phyloP scores from a whole-genome alignment of 345 rosid species.

The Sapria himalayana region DNA sequence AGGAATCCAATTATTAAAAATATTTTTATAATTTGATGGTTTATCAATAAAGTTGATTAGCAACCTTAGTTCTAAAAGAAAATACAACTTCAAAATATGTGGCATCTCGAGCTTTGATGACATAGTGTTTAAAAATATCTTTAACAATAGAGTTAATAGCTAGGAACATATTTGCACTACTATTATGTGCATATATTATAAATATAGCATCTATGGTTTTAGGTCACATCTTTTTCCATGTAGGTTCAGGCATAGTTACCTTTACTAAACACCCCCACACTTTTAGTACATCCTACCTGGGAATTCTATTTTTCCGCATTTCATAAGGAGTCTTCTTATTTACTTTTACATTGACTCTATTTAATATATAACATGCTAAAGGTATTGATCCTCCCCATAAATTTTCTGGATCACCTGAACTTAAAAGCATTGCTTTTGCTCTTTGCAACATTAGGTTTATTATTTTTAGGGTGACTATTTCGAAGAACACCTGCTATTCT shows the following conservation, averaged over 20 bases:
- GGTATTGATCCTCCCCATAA: no score
- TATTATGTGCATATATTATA: not conserved
- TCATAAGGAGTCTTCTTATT: no score
- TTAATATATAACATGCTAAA: no score
- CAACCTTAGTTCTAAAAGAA: not conserved
- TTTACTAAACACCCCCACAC: not conserved
- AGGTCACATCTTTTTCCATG: no score
- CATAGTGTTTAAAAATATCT: not conserved
- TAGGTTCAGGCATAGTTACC: not conserved
- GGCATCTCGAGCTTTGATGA: not conserved
- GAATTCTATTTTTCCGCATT: not conserved
- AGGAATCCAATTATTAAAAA: not conserved
- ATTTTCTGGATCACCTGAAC: no score
- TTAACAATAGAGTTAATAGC: not conserved
- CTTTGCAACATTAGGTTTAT: no score
- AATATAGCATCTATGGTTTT: no score
- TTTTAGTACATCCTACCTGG: not conserved
- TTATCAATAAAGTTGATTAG: not conserved
- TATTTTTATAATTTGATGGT: not conserved
- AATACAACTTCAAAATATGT: not conserved
- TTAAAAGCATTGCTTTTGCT: no score
- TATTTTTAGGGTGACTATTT: no score
- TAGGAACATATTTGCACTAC: not conserved
- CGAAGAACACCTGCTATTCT: no score
- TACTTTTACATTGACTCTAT: no score